Percentiles rank a stretch among this genome's conserved stretches.
Conservation (phyloP, 139 green algal species). For the Asterochloris sp. region DNA sequence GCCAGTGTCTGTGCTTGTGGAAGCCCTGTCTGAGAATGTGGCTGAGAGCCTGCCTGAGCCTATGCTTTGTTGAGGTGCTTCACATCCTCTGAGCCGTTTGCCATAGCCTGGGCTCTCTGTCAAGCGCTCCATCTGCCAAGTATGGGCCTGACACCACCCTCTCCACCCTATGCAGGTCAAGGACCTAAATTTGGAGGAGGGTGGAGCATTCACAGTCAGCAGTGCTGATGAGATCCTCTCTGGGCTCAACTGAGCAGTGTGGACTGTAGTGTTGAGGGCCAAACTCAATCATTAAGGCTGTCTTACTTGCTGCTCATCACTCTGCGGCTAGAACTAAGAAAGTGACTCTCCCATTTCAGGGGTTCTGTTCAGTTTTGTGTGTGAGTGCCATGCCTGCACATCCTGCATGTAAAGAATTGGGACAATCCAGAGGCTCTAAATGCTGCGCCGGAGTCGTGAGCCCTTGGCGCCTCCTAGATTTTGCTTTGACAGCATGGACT, state of each 20-base stretch:
- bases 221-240: slow-evolving; percentile 87
- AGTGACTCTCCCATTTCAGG: too few species aligned
- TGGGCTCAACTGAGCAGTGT: neutral
- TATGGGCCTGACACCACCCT: neutral
- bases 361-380: too few species aligned
- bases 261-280: too few species aligned
- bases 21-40: too few species aligned
- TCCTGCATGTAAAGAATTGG: too few species aligned
- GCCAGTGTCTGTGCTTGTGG: too few species aligned
- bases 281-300: too few species aligned
- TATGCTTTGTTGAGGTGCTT: neutral
- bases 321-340: too few species aligned
- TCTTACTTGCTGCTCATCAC: too few species aligned
- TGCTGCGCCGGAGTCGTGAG: neutral
- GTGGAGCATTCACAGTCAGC: slow-evolving; percentile 92
- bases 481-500: slow-evolving; percentile 23
- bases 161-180: slow-evolving; percentile 15
- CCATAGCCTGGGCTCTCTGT: neutral
- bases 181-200: slow-evolving; percentile 93
- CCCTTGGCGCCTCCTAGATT: neutral
- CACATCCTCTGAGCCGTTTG: neutral
- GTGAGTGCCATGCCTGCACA: too few species aligned
- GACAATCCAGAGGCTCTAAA: too few species aligned
- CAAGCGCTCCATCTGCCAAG: neutral
- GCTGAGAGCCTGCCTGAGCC: too few species aligned